Percentiles rank a stretch among this genome's conserved stretches.
Conservation (phyloP, 2,329 filamentous ascomycete genomes). For the Fusarium sp. region DNA sequence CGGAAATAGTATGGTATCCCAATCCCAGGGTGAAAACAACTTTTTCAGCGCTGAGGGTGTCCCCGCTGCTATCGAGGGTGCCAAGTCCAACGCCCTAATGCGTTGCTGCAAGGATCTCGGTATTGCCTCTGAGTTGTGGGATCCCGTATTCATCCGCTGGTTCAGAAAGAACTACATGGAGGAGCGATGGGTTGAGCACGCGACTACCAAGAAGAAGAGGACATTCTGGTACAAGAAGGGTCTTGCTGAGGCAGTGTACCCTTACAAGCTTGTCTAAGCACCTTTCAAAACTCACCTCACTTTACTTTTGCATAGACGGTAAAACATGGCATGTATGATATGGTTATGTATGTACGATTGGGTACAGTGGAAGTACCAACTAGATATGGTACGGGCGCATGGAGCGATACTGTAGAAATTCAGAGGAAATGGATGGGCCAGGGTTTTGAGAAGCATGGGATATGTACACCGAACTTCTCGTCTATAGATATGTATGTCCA, state of each 20-base stretch:
- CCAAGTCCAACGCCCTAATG: conserved; percentile 97
- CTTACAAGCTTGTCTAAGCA: conserved; percentile 59
- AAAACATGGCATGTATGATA: conserved; percentile 31
- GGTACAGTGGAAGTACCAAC: neutral
- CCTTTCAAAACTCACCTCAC: neutral
- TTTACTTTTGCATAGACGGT: conserved; percentile 9
- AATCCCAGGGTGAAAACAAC: conserved; percentile 93
- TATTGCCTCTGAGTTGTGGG: conserved; percentile 95
- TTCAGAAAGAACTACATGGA: conserved; percentile 81
- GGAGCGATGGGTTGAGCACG: conserved; percentile 92
- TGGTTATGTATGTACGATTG: neutral
- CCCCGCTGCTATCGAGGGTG: conserved; percentile 93
- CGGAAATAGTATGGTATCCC: conserved; percentile 79
- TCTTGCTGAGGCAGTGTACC: conserved; percentile 77
- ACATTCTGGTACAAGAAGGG: conserved; percentile 86
- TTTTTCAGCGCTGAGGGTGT: conserved; percentile 93
- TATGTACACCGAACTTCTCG: conserved; percentile 11
- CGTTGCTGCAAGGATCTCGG: conserved; percentile 98
- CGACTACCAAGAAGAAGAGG: conserved; percentile 85
- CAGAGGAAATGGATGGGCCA: conserved; percentile 6
- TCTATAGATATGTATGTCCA: conserved; percentile 30
- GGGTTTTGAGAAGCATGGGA: conserved; percentile 7
- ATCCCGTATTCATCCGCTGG: conserved; percentile 87
- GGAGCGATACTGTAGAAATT: conserved; percentile 16
- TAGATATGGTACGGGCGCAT: conserved; percentile 23